These are phyloP conservation scores for Aristolochia contorta DNA, from an alignment of 164 flowering plant genomes.

Conservation along the genomic window DNA sequence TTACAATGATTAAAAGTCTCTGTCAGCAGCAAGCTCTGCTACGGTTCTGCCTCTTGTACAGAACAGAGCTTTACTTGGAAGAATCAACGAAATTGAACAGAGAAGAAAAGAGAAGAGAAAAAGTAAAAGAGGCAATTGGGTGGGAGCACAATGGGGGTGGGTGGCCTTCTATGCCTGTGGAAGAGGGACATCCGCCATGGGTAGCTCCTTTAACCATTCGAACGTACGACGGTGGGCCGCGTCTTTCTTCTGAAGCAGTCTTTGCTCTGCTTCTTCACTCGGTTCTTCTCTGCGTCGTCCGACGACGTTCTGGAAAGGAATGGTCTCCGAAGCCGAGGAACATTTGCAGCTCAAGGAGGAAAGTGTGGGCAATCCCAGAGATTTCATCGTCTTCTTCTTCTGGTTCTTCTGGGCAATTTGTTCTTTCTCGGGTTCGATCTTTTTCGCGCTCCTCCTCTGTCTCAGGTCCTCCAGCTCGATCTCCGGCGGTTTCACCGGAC, in stretches of 20 bases:
- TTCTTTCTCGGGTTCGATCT: not conserved
- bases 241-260: not conserved
- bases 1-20: no score
- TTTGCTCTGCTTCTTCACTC: not conserved
- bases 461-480: slow-evolving; percentile 2
- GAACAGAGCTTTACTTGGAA: no score
- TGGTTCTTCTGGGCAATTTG: not conserved
- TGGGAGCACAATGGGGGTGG: not conserved
- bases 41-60: no score
- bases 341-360: slow-evolving; percentile 1
- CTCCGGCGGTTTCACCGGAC: not conserved
- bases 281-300: not conserved
- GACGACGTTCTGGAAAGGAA: not conserved
- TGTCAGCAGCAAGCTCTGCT: no score
- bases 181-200: not conserved
- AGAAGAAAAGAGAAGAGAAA: no score
- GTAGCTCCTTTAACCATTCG: not conserved
- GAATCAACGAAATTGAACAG: no score
- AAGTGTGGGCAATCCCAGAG: not conserved
- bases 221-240: slow-evolving; percentile 2
- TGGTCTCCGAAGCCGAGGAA: not conserved
- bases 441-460: not conserved
- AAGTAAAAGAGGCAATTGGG: no score
- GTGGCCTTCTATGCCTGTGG: not conserved
- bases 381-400: not conserved